Conservation (phyloP, 805 yeast species). For the Wickerhamomyces rabaulensis region DNA sequence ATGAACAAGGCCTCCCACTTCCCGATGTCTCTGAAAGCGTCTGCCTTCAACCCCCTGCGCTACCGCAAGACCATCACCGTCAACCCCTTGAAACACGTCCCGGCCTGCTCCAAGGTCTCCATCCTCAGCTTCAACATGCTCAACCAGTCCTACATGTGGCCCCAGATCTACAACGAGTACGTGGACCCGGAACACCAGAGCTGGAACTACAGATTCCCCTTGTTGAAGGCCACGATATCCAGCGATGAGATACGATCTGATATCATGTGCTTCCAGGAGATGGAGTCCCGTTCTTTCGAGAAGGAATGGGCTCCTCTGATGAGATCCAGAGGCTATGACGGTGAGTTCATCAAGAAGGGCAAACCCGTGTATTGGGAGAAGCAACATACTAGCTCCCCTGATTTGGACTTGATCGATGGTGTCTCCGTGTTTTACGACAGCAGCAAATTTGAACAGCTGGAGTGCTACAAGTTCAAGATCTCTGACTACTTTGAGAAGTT, state of each 20-base stretch:
- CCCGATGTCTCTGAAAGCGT: background rate
- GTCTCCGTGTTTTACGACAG: constrained; percentile 49
- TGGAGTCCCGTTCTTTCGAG: constrained; percentile 38
- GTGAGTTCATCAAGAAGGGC: constrained; percentile 44
- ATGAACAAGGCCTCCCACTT: background rate
- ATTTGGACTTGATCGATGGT: constrained; percentile 46
- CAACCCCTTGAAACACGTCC: background rate
- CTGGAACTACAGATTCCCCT: constrained; percentile 44
- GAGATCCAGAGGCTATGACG: constrained; percentile 34
- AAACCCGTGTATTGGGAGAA: constrained; percentile 50
- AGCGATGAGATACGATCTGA: constrained; percentile 38
- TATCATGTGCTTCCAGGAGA: constrained; percentile 56
- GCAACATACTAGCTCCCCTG: constrained; percentile 19
- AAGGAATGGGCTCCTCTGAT: constrained; percentile 34
- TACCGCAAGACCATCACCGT: background rate
- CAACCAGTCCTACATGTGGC: constrained; percentile 58
- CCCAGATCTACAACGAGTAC: constrained; percentile 45
- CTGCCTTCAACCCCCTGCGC: background rate
- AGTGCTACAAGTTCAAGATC: constrained; percentile 29
- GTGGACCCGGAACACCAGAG: constrained; percentile 40
- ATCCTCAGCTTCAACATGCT: constrained; percentile 41
- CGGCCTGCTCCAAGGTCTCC: background rate
- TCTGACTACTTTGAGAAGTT: constrained; percentile 10
- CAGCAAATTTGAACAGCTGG: constrained; percentile 38
- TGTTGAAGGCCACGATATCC: constrained; percentile 32